These are phyloP conservation scores for Neurospora sp. DNA, from an alignment of 495 filamentous ascomycete species.

Conservation along the genomic window DNA sequence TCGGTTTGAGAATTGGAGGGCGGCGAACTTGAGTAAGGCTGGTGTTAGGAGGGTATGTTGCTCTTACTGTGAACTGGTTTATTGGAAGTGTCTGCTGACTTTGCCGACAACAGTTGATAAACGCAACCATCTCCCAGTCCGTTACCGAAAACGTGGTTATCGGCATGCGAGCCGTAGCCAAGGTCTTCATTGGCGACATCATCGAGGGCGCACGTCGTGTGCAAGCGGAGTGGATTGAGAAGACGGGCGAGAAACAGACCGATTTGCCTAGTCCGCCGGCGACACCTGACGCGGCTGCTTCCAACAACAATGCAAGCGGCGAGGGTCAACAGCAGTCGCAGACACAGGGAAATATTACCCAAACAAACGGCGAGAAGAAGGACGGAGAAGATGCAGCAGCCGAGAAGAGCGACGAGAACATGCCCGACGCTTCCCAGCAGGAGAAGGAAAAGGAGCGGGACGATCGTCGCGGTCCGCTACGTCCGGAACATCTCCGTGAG, in stretches of 20 bases:
- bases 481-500: constrained; percentile 76
- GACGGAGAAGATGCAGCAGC: not conserved
- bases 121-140: constrained; percentile 82
- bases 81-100: constrained; percentile 20
- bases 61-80: too few species aligned
- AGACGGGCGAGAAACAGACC: constrained; percentile 39
- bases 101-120: constrained; percentile 49
- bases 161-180: constrained; percentile 70
- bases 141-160: constrained; percentile 69
- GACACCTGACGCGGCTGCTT: constrained; percentile 1
- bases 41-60: constrained; percentile 34
- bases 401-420: not conserved
- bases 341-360: not conserved
- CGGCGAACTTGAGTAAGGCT: constrained; percentile 48
- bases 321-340: not conserved
- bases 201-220: constrained; percentile 72
- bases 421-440: not conserved
- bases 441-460: constrained; percentile 24
- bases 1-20: constrained; percentile 65
- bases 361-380: not conserved
- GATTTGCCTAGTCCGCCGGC: constrained; percentile 27
- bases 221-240: constrained; percentile 65
- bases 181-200: constrained; percentile 75
- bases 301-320: constrained; percentile 1
- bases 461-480: constrained; percentile 51